Conservation (phyloP, 78 protist genomes). For the slime mould (Dictyostelium discoideum) region dicty_2.7 NC_007091.3:2836501-2837000, state of each 20-base stretch:
- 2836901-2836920: slow-evolving; percentile 28
- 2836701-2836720: neutral
- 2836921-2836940: slow-evolving; percentile 21
- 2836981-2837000: neutral
- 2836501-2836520: slow-evolving; percentile 4
- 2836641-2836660: neutral
- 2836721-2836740: slow-evolving; percentile 1
- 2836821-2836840: slow-evolving; percentile 63
- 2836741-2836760: slow-evolving; percentile 9
- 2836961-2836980: neutral
- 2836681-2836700: neutral
- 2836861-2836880: neutral
- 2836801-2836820: slow-evolving; percentile 37
- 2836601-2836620: neutral
- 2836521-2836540: slow-evolving; percentile 15
- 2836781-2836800: slow-evolving; percentile 3
- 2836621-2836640: neutral
- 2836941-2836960: neutral
- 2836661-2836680: neutral
- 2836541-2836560: neutral
- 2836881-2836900: neutral
- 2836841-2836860: slow-evolving; percentile 11
- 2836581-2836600: neutral
- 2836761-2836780: slow-evolving; percentile 1
- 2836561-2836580: slow-evolving; percentile 15